phyloP scores from a whole-genome alignment of 495 filamentous ascomycete genomes.

The Xylaria nigripes region DNA sequence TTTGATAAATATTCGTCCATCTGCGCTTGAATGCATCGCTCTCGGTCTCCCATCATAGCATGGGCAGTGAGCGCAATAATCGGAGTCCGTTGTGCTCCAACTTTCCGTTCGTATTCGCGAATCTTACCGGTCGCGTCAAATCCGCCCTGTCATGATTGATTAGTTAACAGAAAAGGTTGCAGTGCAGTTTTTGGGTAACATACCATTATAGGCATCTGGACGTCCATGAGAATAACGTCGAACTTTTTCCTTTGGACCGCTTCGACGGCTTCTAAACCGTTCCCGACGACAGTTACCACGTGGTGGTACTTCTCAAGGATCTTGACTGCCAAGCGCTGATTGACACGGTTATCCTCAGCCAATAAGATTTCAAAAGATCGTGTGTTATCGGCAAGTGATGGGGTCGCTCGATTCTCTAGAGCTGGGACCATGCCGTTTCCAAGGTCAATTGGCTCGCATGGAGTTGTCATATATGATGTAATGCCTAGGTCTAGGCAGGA shows the following conservation, averaged over 20 bases:
- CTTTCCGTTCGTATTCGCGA: constrained; percentile 80
- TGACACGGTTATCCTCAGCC: constrained; percentile 96
- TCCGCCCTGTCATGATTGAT: constrained; percentile 55
- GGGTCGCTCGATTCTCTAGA: constrained; percentile 86
- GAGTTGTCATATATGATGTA: constrained; percentile 97
- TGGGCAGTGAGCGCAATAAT: constrained; percentile 97
- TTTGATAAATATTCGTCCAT: constrained; percentile 99
- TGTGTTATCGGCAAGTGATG: constrained; percentile 85
- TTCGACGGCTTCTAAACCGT: constrained; percentile 87
- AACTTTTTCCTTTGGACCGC: constrained; percentile 82
- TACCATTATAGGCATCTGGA: constrained; percentile 98
- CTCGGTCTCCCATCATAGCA: constrained; percentile 97
- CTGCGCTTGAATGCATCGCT: constrained; percentile 96
- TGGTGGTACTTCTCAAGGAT: constrained; percentile 98
- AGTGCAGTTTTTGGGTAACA: constrained; percentile 4
- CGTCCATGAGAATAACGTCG: constrained; percentile 97
- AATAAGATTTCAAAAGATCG: constrained; percentile 94
- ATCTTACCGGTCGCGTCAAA: constrained; percentile 98
- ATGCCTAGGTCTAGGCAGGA: constrained; percentile 93
- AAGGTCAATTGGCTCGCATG: constrained; percentile 88
- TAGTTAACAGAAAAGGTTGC: constrained; percentile 16
- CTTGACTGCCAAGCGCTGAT: constrained; percentile 92
- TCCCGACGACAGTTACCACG: constrained; percentile 90
- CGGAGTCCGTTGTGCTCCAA: constrained; percentile 71
- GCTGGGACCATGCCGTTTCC: constrained; percentile 99